Evolutionary conservation across 805 yeast genomes (phyloP).

Genomic region (Zygoascus biomembranicola): DNA sequence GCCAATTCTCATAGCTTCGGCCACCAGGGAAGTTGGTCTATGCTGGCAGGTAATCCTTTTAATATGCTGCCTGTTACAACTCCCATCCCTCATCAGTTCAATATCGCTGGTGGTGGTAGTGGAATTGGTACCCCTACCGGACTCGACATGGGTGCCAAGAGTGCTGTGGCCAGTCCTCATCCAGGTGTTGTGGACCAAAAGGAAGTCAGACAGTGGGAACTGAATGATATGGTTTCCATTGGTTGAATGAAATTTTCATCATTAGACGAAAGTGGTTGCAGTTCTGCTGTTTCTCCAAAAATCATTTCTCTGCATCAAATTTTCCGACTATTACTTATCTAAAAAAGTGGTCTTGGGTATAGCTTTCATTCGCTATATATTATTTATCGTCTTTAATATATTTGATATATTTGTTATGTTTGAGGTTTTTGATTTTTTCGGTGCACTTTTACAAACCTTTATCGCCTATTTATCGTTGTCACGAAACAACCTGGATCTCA

Average conservation of each 20-base stretch:
- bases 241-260: no score
- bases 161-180: neutral
- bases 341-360: neutral
- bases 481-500: no score
- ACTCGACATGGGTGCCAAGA: neutral
- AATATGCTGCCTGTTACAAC: slow-evolving; percentile 2
- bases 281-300: no score
- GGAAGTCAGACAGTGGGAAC: neutral
- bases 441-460: no score
- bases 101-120: neutral
- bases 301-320: no score
- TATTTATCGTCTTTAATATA: neutral
- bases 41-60: slow-evolving; percentile 1
- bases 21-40: neutral
- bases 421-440: neutral
- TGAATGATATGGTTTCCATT: neutral
- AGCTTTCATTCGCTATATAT: neutral
- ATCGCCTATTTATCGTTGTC: no score
- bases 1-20: neutral
- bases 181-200: neutral
- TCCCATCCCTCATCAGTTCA: slow-evolving; percentile 1
- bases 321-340: neutral
- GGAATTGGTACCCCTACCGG: neutral
- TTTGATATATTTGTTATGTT: neutral
- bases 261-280: no score